Conservation (phyloP, 164 flowering plant species). For the Warburgia ugandensis region DNA sequence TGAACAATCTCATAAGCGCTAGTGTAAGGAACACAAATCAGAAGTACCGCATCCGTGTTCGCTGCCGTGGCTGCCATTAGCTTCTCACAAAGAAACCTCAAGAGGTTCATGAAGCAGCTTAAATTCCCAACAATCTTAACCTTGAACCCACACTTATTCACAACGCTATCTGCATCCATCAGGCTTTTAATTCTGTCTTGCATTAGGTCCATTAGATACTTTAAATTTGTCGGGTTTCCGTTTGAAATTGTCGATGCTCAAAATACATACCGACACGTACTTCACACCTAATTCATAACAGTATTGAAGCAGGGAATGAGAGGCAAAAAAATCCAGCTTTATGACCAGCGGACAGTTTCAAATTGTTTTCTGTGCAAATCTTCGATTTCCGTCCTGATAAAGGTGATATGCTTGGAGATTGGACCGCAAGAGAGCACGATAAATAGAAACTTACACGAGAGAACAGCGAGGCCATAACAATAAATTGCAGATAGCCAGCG, state of each 20-base stretch:
- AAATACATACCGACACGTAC: conserved; percentile 60
- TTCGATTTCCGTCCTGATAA: conserved; percentile 64
- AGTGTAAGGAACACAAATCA: conserved; percentile 60
- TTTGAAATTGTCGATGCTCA: conserved; percentile 83
- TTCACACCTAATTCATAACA: conserved; percentile 67
- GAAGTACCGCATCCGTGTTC: conserved; percentile 35
- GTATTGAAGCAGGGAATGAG: conserved; percentile 43
- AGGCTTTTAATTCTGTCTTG: conserved; percentile 56
- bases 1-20: conserved; percentile 63
- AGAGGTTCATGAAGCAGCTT: conserved; percentile 36
- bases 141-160: conserved; percentile 45
- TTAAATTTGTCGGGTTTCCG: conserved; percentile 63
- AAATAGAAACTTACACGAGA: conserved; percentile 24
- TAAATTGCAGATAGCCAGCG: too few relatives aligned
- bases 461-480: neutral
- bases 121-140: conserved; percentile 56
- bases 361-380: conserved; percentile 39
- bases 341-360: conserved; percentile 41
- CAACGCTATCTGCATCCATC: conserved; percentile 38
- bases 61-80: conserved; percentile 49
- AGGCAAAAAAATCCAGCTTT: conserved; percentile 37
- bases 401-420: conserved; percentile 51
- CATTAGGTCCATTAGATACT: conserved; percentile 54
- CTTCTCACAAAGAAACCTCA: conserved; percentile 53
- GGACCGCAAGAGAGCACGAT: conserved; percentile 44